Conservation (phyloP, 176 grass and related monocot genomes). For the Lolium multiflorum region DNA sequence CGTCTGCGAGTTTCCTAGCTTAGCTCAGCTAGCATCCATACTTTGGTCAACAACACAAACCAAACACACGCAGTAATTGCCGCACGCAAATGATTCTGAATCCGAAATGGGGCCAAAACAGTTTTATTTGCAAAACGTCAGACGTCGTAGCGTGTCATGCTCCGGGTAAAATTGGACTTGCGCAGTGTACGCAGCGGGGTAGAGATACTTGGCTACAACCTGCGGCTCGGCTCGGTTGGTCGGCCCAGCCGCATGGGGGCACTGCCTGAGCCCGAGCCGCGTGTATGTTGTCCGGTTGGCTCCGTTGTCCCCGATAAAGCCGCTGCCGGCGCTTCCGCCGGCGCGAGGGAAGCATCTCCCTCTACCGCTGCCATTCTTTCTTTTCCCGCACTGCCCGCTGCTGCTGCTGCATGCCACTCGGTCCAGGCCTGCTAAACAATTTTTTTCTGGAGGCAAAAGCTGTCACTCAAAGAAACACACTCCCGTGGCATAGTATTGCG, state of each 20-base stretch:
- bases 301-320: constrained; percentile 56
- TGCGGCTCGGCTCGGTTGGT: neutral
- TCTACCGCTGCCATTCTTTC: neutral
- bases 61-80: neutral
- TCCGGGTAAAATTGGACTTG: too few relatives aligned
- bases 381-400: constrained; percentile 15
- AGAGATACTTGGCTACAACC: neutral
- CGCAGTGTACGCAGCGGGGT: too few relatives aligned
- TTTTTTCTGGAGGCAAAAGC: too few relatives aligned
- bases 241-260: neutral
- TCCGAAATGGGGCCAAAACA: too few relatives aligned
- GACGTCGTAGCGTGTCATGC: too few relatives aligned
- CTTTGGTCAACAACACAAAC: neutral
- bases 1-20: neutral
- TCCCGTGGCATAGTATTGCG: too few relatives aligned
- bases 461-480: too few relatives aligned
- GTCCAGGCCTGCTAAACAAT: too few relatives aligned
- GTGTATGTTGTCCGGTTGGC: constrained; percentile 9
- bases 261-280: neutral
- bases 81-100: too few relatives aligned
- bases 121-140: neutral
- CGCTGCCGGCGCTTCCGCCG: constrained; percentile 46
- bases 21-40: neutral
- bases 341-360: constrained; percentile 28
- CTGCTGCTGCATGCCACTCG: neutral